These are phyloP conservation scores for Apiospora aurea DNA, from an alignment of 2,329 filamentous ascomycete genomes.

Conservation along the genomic window DNA sequence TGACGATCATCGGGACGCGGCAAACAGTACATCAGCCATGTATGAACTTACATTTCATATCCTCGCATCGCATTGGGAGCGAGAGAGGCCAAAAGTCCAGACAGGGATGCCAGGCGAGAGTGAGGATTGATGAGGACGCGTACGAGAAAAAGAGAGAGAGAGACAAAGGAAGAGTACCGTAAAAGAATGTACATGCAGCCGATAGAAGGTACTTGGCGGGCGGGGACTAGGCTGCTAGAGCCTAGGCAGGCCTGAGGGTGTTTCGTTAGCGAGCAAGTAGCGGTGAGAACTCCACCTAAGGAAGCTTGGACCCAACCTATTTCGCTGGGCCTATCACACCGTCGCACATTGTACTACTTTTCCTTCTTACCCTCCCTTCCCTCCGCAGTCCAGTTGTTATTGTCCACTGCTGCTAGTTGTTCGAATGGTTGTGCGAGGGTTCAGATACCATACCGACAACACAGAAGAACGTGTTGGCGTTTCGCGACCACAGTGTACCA, in stretches of 20 bases:
- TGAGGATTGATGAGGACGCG: background rate
- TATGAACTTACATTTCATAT: background rate
- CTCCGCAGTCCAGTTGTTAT: background rate
- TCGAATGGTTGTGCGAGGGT: slow-evolving; percentile 9
- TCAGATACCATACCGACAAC: slow-evolving; percentile 7
- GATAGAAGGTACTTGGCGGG: slow-evolving; percentile 11
- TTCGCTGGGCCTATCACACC: slow-evolving; percentile 24
- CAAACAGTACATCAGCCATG: background rate
- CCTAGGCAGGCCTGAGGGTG: background rate
- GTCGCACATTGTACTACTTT: slow-evolving; percentile 10
- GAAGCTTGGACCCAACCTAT: slow-evolving; percentile 27
- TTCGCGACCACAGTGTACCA: background rate
- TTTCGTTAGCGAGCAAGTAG: slow-evolving; percentile 25
- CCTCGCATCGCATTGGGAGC: slow-evolving; percentile 16
- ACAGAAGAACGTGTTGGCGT: slow-evolving; percentile 11
- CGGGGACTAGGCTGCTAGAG: background rate
- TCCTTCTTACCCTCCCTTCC: background rate
- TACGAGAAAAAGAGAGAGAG: background rate
- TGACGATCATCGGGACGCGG: slow-evolving; percentile 19
- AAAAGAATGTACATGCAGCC: background rate
- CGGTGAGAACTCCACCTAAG: slow-evolving; percentile 27
- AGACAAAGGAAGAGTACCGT: background rate
- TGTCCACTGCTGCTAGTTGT: background rate
- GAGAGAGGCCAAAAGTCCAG: slow-evolving; percentile 12
- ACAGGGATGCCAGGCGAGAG: slow-evolving; percentile 14